Evolutionary conservation across 2,329 filamentous ascomycete species (phyloP), one percentile per base, ranked within the genome.

Genomic region (Sporothrix protearum): DNA sequence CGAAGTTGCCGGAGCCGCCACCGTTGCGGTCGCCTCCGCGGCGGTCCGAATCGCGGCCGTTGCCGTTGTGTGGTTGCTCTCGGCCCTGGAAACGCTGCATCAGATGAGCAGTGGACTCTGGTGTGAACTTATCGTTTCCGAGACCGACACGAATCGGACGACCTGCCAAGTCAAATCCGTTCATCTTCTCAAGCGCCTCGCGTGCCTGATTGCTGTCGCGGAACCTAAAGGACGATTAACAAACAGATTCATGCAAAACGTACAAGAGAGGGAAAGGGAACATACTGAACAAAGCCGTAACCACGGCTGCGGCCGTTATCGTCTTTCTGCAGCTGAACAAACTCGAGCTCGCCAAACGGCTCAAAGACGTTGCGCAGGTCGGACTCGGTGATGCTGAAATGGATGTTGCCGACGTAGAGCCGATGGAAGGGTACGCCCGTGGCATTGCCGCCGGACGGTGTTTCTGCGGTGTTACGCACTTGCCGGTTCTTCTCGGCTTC

Each of bases 101-200:
- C 80, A 97, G 88, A 83, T 93, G 94, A 81, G 93, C 92, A 82
- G 93, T 97, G 82, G 94, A 96, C 84, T 98, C 96, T 79, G 94
- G 92, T 83, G 94, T 98, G 84, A 98, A 98, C 89, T 98, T 98
- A 92, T 99, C 96, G 85, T 97, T 99, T 83, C 96, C 96, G 85
- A 99, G 93, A 82, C 96, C 96, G 82, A 99, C 96, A 80, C 96
- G 94, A 81, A 99, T 98, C 75, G 94, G 94, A 80, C 96, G 94
- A 82, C 94, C 94, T 78, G 96, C 96, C 77, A 99, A 90, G 83
- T 98, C 96, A 84, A 98, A 99, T 75, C 95, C 94, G 83, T 99
- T 99, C 95, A 99, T 97, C 83, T 97, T 97, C 82, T 97, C 94
- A 75, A 99, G 86, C 74, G 96, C 96, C 81, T 97, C 93, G 79